Percentiles rank a stretch among this genome's conserved stretches.
Conservation (phyloP, 2,329 filamentous ascomycete genomes). For the Diaporthe helianthi region DNA sequence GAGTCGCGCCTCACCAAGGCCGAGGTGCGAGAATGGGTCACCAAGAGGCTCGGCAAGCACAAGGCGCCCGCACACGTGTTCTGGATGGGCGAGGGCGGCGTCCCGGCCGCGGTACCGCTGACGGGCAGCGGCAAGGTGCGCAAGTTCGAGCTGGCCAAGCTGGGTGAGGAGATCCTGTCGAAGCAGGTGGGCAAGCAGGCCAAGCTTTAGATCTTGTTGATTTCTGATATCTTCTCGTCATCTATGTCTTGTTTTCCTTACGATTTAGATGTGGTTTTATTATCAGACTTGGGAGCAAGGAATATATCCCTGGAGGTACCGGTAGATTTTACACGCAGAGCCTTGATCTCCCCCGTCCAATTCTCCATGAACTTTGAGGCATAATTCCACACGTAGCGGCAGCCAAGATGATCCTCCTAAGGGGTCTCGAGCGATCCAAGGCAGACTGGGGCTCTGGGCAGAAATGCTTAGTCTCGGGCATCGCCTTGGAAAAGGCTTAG, state of each 20-base stretch:
- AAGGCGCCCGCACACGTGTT: constrained; percentile 79
- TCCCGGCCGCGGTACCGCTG: constrained; percentile 63
- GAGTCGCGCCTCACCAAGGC: constrained; percentile 53
- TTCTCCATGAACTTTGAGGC: not conserved
- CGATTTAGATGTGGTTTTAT: not conserved
- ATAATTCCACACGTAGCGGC: not conserved
- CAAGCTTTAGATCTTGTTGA: constrained; percentile 48
- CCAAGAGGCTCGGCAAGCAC: constrained; percentile 66
- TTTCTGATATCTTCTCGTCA: not conserved
- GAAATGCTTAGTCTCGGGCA: not conserved
- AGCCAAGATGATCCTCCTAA: not conserved
- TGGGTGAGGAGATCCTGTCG: constrained; percentile 61
- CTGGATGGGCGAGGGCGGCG: constrained; percentile 71
- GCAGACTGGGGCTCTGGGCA: not conserved
- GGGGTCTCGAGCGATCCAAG: constrained; percentile 8
- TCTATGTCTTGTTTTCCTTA: not conserved
- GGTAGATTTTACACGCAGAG: not conserved
- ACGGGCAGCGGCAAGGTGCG: constrained; percentile 77
- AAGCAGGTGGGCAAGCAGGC: constrained; percentile 52
- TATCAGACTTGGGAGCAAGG: not conserved
- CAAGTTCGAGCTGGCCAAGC: constrained; percentile 68
- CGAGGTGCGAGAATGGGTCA: constrained; percentile 69
- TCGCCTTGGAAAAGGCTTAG: constrained; percentile 1
- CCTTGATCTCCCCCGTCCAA: not conserved
- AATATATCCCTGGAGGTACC: constrained; percentile 13